phyloP scores from a whole-genome alignment of 768 basidiomycete species.

The Cystobasidium onofrii region DNA sequence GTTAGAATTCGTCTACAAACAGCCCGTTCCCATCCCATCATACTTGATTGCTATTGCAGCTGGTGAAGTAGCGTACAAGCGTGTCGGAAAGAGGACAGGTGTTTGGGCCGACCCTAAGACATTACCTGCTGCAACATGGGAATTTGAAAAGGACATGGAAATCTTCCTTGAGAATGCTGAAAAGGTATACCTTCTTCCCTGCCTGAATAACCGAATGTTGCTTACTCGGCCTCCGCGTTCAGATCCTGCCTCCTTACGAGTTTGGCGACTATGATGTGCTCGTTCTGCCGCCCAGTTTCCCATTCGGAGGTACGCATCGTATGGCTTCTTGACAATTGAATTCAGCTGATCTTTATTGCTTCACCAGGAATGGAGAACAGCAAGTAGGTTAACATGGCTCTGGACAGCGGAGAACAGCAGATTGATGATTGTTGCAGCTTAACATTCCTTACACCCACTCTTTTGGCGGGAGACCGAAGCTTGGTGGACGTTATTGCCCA shows the following conservation, averaged over 20 bases:
- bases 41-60: constrained; percentile 88
- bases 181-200: background rate
- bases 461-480: constrained; percentile 76
- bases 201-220: constrained; percentile 56
- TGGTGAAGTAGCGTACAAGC: constrained; percentile 64
- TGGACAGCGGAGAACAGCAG: background rate
- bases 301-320: constrained; percentile 65
- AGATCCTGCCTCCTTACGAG: constrained; percentile 56
- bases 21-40: constrained; percentile 78
- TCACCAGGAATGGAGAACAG: constrained; percentile 38
- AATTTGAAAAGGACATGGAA: constrained; percentile 79
- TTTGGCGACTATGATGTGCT: constrained; percentile 86
- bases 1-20: constrained; percentile 33
- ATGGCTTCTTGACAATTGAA: background rate
- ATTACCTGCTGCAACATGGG: constrained; percentile 69
- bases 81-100: constrained; percentile 69
- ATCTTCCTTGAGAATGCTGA: constrained; percentile 49
- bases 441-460: constrained; percentile 51
- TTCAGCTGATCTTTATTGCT: background rate
- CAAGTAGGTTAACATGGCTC: constrained; percentile 18
- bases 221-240: constrained; percentile 62
- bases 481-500: constrained; percentile 84
- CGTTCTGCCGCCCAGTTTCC: constrained; percentile 83
- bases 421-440: constrained; percentile 26
- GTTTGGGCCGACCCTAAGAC: constrained; percentile 85